Evolutionary conservation across 23 red algal species (phyloP), one percentile per base, ranked within the genome.

Genomic region (Agarophyton chilense): DNA sequence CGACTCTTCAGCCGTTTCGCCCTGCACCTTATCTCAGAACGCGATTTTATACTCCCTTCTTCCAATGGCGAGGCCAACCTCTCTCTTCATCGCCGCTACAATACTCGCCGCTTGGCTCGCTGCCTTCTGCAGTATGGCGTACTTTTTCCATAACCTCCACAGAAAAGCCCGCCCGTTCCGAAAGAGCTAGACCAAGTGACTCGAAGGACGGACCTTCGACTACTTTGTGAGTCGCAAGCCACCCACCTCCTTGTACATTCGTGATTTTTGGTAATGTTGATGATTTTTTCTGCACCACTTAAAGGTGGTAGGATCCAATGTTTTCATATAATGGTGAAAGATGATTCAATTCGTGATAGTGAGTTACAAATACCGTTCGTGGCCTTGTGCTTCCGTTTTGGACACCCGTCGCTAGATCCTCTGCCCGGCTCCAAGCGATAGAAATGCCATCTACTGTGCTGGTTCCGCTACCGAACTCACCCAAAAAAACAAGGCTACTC

Each of bases 401-500:
- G 0, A 41, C 74, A 16, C 61, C 55, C 57, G 52, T 86, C 16
- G 87, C 81, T 9, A 97, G 54, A 77, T 94, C 57, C 63, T 97
- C 95, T 4, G 88, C 62, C 25, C 91, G 86, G 55, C 88, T 87
- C 66, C 88, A 92, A 2, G 95, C 90, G 46, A 97, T 93, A 33
- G 95, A 83, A 55, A 94, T 44, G 21, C 95, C 95, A 63, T 97
- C 95, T 31, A 84, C 86, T 12, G 83, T 89, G 40, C 87, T 83
- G 0, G 96, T 98, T 17, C 96, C 96, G 1, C 96, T 67, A 52
- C 96, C 96, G 39, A 98, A 81, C 61, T 98, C 96, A 78, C 95
- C 96, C 22, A 95, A 52, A 18, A 95, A 64, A 31, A 98, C 96
- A 44, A 98, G 87, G n/a, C 93, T 93, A 22, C 31, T 17, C 14